These are phyloP conservation scores for Cymbopogon flexuosus DNA, from an alignment of 202 grass and related monocot genomes.

Conservation along the genomic window DNA sequence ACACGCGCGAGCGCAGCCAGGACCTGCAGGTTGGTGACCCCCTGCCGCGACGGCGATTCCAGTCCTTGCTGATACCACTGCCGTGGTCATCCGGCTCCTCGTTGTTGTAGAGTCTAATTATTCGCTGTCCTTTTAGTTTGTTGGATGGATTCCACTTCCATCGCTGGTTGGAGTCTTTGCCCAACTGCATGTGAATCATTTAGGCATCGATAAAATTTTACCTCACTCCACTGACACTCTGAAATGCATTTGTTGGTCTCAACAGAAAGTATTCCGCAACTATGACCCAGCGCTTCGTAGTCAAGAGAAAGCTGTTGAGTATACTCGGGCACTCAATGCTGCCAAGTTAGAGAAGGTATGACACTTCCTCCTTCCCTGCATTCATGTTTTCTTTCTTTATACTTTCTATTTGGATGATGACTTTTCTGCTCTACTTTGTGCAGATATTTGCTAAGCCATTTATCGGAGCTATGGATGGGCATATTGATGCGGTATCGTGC, in stretches of 20 bases:
- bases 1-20: slow-evolving; percentile 73
- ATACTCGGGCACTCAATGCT: slow-evolving; percentile 80
- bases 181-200: neutral
- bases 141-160: no score
- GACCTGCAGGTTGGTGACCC: slow-evolving; percentile 44
- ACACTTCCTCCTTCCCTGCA: neutral
- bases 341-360: slow-evolving; percentile 85
- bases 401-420: neutral
- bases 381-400: neutral
- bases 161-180: neutral
- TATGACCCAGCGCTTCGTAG: slow-evolving; percentile 79
- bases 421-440: slow-evolving; percentile 14
- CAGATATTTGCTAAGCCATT: slow-evolving; percentile 97
- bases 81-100: neutral
- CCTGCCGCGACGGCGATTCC: neutral
- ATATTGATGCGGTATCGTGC: slow-evolving; percentile 71
- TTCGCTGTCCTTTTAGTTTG: neutral
- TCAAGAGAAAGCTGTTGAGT: slow-evolving; percentile 86
- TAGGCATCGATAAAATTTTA: neutral
- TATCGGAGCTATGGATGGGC: slow-evolving; percentile 93
- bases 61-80: neutral
- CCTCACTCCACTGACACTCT: slow-evolving; percentile 2
- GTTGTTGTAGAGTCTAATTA: neutral
- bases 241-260: neutral
- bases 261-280: slow-evolving; percentile 93